These are phyloP conservation scores for Stephania yunnanensis DNA, from an alignment of 164 flowering plant species.

Conservation along the genomic window DNA sequence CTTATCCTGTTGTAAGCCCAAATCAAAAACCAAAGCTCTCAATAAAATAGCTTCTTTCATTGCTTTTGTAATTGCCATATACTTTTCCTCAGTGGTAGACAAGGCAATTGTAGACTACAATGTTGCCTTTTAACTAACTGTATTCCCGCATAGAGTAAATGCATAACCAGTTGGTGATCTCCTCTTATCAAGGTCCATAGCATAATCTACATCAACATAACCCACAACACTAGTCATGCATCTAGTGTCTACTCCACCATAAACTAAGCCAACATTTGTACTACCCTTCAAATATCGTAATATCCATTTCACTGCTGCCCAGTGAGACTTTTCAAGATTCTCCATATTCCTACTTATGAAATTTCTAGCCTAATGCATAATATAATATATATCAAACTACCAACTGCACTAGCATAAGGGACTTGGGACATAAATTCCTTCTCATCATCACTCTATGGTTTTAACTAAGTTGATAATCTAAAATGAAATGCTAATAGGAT, in stretches of 20 bases:
- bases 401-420: conserved; percentile 10
- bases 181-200: background rate
- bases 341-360: conserved; percentile 1
- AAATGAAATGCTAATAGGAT: too few species aligned
- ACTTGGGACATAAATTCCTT: conserved; percentile 10
- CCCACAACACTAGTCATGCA: too few species aligned
- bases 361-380: background rate
- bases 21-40: conserved; percentile 4
- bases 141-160: background rate
- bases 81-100: background rate
- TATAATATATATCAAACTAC: conserved; percentile 6
- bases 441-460: background rate
- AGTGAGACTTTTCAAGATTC: conserved; percentile 3
- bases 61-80: background rate
- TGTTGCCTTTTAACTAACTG: background rate
- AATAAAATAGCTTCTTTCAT: background rate
- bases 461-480: background rate
- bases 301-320: conserved; percentile 1
- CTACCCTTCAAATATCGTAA: background rate
- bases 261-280: conserved; percentile 2
- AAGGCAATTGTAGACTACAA: background rate
- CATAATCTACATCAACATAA: too few species aligned
- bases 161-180: conserved; percentile 5
- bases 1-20: background rate
- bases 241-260: too few species aligned